Percentiles rank a stretch among this genome's conserved stretches.
These are phyloP conservation scores for Candida quercuum DNA, from an alignment of 805 yeast genomes.

Conservation along the genomic window DNA sequence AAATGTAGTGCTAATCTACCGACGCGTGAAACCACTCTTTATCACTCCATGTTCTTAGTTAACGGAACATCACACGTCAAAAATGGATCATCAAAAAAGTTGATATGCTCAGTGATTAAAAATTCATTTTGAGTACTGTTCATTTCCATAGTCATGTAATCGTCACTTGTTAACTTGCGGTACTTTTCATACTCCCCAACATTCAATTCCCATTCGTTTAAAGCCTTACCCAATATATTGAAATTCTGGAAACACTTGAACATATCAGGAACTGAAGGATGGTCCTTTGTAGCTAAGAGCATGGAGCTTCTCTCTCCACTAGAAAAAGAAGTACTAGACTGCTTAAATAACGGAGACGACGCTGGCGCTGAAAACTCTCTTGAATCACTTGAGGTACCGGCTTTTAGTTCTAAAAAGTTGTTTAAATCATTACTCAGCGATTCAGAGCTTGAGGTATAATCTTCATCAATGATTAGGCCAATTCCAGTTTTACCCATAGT, in stretches of 20 bases:
- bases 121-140: no score
- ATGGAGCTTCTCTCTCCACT: not conserved
- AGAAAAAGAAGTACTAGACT: not conserved
- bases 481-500: not conserved
- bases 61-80: conserved; percentile 12
- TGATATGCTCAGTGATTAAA: no score
- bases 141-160: no score
- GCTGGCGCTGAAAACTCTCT: not conserved
- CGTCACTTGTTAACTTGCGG: conserved; percentile 1
- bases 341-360: no score
- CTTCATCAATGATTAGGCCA: not conserved
- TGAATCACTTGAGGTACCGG: not conserved
- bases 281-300: no score
- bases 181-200: conserved; percentile 25
- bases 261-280: no score
- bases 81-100: conserved; percentile 14
- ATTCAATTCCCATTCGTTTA: conserved; percentile 46
- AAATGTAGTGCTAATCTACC: not conserved
- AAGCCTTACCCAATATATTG: conserved; percentile 36
- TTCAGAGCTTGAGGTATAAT: conserved; percentile 1
- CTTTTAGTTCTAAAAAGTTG: not conserved
- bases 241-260: conserved; percentile 18
- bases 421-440: conserved; percentile 11
- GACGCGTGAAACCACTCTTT: not conserved
- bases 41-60: conserved; percentile 3